Conservation (phyloP, 1,284 basidiomycete species). For the Acaromyces ingoldii region DNA sequence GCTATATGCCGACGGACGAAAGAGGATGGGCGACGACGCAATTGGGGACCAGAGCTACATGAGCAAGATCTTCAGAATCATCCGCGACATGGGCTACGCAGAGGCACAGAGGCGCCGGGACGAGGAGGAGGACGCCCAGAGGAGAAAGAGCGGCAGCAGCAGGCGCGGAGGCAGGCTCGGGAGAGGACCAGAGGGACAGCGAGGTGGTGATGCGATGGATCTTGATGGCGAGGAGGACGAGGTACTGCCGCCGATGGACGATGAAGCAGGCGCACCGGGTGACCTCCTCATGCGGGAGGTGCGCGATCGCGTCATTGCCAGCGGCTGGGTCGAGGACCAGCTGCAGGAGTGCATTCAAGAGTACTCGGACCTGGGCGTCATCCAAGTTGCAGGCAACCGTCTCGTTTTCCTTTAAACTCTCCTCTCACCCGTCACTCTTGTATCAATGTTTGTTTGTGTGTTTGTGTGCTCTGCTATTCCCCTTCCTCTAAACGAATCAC, state of each 20-base stretch:
- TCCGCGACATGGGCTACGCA: slow-evolving; percentile 37
- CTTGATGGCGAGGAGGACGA: slow-evolving; percentile 11
- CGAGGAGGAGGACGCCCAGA: background rate
- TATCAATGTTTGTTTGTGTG: too few relatives aligned
- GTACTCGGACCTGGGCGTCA: slow-evolving; percentile 27
- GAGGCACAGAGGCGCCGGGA: slow-evolving; percentile 1
- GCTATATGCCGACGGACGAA: slow-evolving; percentile 53
- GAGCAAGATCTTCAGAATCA: slow-evolving; percentile 46
- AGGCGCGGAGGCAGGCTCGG: background rate
- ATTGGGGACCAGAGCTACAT: slow-evolving; percentile 29
- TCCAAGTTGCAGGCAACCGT: slow-evolving; percentile 23
- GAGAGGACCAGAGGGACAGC: slow-evolving; percentile 9
- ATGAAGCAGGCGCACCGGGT: slow-evolving; percentile 8
- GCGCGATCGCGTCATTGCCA: slow-evolving; percentile 26
- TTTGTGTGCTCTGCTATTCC: too few relatives aligned
- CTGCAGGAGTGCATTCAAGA: slow-evolving; percentile 29
- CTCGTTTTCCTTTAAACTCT: slow-evolving; percentile 22
- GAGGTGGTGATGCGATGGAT: slow-evolving; percentile 5
- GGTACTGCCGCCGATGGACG: background rate
- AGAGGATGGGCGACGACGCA: slow-evolving; percentile 8
- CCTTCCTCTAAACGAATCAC: background rate
- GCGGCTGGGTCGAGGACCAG: slow-evolving; percentile 36
- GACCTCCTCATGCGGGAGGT: slow-evolving; percentile 25
- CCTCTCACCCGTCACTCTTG: background rate
- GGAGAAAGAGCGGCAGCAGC: background rate